Conservation (phyloP, 2,329 filamentous ascomycete species). For the Penicillium sp. region DNA sequence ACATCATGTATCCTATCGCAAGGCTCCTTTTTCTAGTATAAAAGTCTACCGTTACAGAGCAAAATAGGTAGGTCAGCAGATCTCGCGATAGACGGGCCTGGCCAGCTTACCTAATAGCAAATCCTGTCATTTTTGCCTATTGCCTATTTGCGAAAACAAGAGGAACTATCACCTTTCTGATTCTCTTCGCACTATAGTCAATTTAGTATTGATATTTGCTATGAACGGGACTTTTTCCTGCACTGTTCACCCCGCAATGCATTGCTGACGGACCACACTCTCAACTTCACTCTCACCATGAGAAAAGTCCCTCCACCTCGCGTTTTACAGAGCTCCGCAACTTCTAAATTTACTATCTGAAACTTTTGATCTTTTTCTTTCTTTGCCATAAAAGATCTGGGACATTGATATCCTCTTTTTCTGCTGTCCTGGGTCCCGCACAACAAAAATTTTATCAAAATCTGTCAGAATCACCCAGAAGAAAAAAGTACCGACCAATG, state of each 20-base stretch:
- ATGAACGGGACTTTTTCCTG: constrained; percentile 7
- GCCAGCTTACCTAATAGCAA: constrained; percentile 3
- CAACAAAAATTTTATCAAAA: background rate
- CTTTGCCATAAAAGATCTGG: background rate
- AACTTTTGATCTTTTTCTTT: background rate
- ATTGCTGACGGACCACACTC: constrained; percentile 2
- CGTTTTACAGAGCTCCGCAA: background rate
- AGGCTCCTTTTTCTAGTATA: background rate
- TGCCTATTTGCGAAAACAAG: background rate
- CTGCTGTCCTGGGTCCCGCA: background rate
- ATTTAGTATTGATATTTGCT: background rate
- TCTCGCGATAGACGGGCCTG: constrained; percentile 1
- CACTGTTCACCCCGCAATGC: constrained; percentile 5
- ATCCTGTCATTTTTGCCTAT: constrained; percentile 5
- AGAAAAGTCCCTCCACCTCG: constrained; percentile 3
- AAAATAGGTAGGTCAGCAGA: constrained; percentile 6
- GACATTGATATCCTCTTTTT: background rate
- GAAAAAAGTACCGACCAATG: constrained; percentile 1
- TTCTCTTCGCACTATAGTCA: background rate
- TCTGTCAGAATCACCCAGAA: background rate
- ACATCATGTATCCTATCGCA: background rate
- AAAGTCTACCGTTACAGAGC: background rate
- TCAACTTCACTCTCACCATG: constrained; percentile 4
- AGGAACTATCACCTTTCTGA: background rate
- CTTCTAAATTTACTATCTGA: background rate